A percentile compares a stretch with the other conserved stretches of the same genome.
Conservation (phyloP, 1,284 basidiomycete species). For the Ustilago hordei region DNA sequence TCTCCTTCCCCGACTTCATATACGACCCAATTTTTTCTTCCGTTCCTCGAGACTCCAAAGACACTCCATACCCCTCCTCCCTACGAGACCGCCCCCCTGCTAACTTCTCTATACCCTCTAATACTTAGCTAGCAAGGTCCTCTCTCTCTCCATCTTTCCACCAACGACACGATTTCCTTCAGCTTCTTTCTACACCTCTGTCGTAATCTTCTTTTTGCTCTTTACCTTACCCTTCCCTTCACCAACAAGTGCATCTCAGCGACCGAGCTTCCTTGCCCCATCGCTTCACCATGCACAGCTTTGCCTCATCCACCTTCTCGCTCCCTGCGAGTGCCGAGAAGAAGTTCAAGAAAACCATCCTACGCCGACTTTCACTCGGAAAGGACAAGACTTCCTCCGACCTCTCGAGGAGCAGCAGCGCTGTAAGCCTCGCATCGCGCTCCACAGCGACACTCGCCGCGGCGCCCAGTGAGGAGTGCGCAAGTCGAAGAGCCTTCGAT, state of each 20-base stretch:
- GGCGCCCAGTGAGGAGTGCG: slow-evolving; percentile 1
- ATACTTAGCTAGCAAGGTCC: neutral
- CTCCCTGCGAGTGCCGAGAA: slow-evolving; percentile 13
- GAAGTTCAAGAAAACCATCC: slow-evolving; percentile 17
- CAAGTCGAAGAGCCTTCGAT: slow-evolving; percentile 23
- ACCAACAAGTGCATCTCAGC: neutral
- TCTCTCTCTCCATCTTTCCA: neutral
- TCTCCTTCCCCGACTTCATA: slow-evolving; percentile 15
- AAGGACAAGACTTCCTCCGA: slow-evolving; percentile 8
- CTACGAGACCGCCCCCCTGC: neutral
- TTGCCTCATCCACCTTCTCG: slow-evolving; percentile 17
- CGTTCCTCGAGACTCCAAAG: neutral
- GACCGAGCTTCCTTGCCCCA: neutral
- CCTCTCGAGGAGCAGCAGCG: slow-evolving; percentile 7
- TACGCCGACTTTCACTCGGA: slow-evolving; percentile 27
- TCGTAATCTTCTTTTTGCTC: neutral
- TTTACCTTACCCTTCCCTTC: neutral
- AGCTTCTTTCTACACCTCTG: slow-evolving; percentile 1
- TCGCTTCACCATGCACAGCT: slow-evolving; percentile 20
- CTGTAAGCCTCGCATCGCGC: slow-evolving; percentile 8
- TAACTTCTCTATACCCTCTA: slow-evolving; percentile 6
- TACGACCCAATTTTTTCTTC: neutral
- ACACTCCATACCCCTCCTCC: neutral
- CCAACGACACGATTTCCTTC: neutral
- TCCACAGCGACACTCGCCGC: slow-evolving; percentile 18